phyloP scores from a whole-genome alignment of 2,329 filamentous ascomycete genomes.

The Fusarium mundagurra region DNA sequence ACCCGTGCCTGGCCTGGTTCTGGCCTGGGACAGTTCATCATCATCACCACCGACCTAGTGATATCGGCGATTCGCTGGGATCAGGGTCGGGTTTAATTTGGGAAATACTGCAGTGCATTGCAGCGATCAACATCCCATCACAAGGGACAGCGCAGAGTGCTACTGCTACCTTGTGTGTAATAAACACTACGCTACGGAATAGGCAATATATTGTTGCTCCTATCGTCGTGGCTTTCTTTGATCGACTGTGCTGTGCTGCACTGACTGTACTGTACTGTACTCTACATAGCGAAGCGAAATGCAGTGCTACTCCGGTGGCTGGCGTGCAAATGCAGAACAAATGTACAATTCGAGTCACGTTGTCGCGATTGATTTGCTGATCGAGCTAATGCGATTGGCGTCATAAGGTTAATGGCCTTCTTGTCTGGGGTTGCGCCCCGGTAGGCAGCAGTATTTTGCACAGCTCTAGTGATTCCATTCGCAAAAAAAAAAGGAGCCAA shows the following conservation, averaged over 20 bases:
- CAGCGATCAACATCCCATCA: conserved; percentile 4
- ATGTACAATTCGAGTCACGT: conserved; percentile 3
- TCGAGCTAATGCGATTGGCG: conserved; percentile 20
- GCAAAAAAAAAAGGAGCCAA: not conserved
- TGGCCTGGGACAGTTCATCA: not conserved
- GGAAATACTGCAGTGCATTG: conserved; percentile 15
- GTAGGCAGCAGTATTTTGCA: conserved; percentile 28
- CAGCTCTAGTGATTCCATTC: conserved; percentile 9
- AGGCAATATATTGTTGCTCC: not conserved
- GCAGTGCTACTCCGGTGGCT: conserved; percentile 19
- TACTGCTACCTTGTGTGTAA: conserved; percentile 7
- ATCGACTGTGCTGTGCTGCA: not conserved
- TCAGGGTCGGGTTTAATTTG: conserved; percentile 15
- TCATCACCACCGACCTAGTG: not conserved
- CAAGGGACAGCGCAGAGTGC: conserved; percentile 14
- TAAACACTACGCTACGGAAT: not conserved
- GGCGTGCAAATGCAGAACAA: not conserved
- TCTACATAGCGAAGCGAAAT: conserved; percentile 16
- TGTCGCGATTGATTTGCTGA: not conserved
- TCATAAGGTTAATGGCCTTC: conserved; percentile 20
- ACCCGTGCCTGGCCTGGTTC: not conserved
- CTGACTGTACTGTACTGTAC: too few species aligned
- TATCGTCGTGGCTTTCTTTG: not conserved
- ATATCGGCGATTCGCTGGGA: conserved; percentile 9
- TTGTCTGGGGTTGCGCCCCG: conserved; percentile 30